Base-by-base conservation (phyloP, 2,329 filamentous ascomycete species). In the Pseudofabraea citricarpa region DNA sequence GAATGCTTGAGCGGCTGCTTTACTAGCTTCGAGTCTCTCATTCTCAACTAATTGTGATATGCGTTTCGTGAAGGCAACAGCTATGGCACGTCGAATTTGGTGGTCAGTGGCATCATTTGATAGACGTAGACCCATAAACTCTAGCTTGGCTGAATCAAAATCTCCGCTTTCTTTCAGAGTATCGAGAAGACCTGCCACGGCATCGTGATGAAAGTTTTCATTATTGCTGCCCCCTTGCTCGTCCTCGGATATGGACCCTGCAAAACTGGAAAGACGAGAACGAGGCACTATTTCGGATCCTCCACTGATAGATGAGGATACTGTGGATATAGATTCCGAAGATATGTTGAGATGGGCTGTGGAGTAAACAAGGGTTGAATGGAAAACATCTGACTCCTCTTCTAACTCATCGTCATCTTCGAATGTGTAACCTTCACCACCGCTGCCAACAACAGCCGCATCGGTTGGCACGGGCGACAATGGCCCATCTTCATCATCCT, bases 41-140 rank as follows among this genome's bases (percentile, higher is more conserved):
- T 72, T 65, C 20, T 73, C 72, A 43, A 80, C 70, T 19, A 95
- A 75, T 61, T 90, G 84, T 5, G 81, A 76, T 36, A 90, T 85
- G 45, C 86, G 84, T 57, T 87, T 88, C 56, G 88, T 85, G 61
- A 97, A 91, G 1, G 90, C 87, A 2, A 84, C 80, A 2, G 88
- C 88, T 19, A 97, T 83, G 13, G 93, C 90, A 24, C 85, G 83
- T 35, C 91, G 87, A 58, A 97, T 87, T 64, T 93, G 86, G 52
- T 84, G 77, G 58, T 95, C 91, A 1, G 89, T 90, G 2, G 93
- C 93, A 58, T 97, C 89, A 57, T 87, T 88, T 43, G 84, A 85
- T 64, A 98, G 87, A 9, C 91, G 85, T n/a, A 97, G 74, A 36
- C 89, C 87, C 71, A 90, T 95, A 50, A 98, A 86, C 63, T 98